These are phyloP conservation scores for Boletus reticulatus DNA, from an alignment of 768 basidiomycete species.

Conservation along the genomic window DNA sequence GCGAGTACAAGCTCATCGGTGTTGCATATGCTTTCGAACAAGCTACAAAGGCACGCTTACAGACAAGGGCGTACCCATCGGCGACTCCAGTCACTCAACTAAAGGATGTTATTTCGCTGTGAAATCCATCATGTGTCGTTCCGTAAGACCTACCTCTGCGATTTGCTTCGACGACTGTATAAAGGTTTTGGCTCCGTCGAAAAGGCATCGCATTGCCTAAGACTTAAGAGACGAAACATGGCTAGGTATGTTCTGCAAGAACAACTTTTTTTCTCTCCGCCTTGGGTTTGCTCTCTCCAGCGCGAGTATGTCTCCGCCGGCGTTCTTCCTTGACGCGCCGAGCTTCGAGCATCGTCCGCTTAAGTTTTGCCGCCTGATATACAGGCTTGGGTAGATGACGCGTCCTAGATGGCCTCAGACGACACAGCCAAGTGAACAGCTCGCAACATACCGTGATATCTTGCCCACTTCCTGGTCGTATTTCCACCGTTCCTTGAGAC, in stretches of 20 bases:
- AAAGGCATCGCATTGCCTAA: conserved; percentile 5
- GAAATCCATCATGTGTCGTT: conserved; percentile 1
- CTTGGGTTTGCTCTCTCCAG: conserved; percentile 84
- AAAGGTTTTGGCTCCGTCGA: neutral
- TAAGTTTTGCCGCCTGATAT: conserved; percentile 82
- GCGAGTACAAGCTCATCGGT: conserved; percentile 54
- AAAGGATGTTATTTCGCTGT: conserved; percentile 29
- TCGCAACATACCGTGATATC: conserved; percentile 64
- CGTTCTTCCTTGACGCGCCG: conserved; percentile 90
- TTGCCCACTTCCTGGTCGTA: conserved; percentile 78
- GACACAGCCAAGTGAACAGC: neutral
- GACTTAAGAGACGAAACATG: conserved; percentile 12
- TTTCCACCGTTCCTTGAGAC: conserved; percentile 86
- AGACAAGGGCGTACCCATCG: conserved; percentile 45
- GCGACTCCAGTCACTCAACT: conserved; percentile 58
- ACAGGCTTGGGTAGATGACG: conserved; percentile 91
- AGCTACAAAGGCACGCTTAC: conserved; percentile 51
- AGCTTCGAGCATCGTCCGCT: conserved; percentile 91
- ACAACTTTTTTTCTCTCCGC: conserved; percentile 90
- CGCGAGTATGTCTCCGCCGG: conserved; percentile 83
- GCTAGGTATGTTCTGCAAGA: conserved; percentile 64
- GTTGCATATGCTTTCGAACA: conserved; percentile 69
- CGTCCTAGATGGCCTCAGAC: conserved; percentile 40
- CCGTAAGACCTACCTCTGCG: conserved; percentile 3
- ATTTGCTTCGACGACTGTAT: neutral